These are phyloP conservation scores for Cyberlindnera lachancei DNA, from an alignment of 805 yeast genomes.

Conservation along the genomic window DNA sequence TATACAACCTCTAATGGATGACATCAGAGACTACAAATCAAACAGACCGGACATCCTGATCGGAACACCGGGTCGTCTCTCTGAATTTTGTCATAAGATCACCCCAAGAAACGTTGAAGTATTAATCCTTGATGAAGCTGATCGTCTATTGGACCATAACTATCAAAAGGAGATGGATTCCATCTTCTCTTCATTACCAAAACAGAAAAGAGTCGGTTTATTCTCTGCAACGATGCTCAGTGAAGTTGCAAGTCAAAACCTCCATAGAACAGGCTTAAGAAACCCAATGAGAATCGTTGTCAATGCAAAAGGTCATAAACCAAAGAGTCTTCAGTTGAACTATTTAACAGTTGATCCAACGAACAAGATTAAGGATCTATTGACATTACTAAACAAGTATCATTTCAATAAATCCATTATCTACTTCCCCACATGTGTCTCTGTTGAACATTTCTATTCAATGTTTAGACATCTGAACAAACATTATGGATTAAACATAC, in stretches of 20 bases:
- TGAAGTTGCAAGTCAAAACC: constrained; percentile 66
- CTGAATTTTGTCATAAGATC: constrained; percentile 63
- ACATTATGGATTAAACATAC: constrained; percentile 24
- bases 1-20: constrained; percentile 57
- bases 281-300: constrained; percentile 89
- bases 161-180: constrained; percentile 61
- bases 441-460: constrained; percentile 71
- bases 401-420: constrained; percentile 77
- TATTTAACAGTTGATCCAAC: constrained; percentile 56
- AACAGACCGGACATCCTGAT: constrained; percentile 66
- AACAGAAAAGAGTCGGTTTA: constrained; percentile 87
- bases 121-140: constrained; percentile 88
- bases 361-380: constrained; percentile 49
- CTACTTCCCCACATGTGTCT: constrained; percentile 84
- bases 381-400: constrained; percentile 44
- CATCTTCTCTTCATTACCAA: constrained; percentile 67
- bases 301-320: constrained; percentile 46
- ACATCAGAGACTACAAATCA: constrained; percentile 48
- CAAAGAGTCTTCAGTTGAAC: constrained; percentile 54
- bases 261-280: constrained; percentile 84
- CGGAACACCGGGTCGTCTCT: constrained; percentile 87
- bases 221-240: constrained; percentile 79
- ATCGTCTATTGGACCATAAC: constrained; percentile 71
- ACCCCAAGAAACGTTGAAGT: constrained; percentile 60
- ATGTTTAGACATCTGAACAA: constrained; percentile 37